Evolutionary conservation across 2,329 filamentous ascomycete genomes (phyloP).

Genomic region (Fusarium nodosum): DNA sequence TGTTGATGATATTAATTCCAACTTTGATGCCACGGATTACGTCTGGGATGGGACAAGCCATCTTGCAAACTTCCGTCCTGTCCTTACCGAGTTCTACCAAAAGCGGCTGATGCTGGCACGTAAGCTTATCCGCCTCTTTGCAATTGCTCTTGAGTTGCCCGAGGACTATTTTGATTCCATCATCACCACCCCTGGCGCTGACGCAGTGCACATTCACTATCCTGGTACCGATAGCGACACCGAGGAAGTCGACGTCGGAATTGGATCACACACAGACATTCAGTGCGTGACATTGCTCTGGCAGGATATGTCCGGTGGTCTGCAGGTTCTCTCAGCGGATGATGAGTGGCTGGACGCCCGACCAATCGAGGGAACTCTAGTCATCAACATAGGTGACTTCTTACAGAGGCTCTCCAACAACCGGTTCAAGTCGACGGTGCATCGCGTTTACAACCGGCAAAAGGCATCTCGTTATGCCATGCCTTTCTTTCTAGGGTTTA

Average conservation of each 20-base stretch:
- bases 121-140: conserved; percentile 13
- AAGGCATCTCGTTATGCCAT: conserved; percentile 18
- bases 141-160: conserved; percentile 9
- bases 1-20: conserved; percentile 10
- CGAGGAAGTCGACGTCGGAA: conserved; percentile 5
- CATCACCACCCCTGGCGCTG: conserved; percentile 12
- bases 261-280: conserved; percentile 17
- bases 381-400: conserved; percentile 23
- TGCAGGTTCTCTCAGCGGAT: conserved; percentile 18
- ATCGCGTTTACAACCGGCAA: conserved; percentile 18
- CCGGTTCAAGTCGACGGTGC: conserved; percentile 19
- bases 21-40: conserved; percentile 14
- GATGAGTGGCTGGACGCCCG: conserved; percentile 25
- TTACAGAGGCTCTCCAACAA: conserved; percentile 5
- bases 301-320: conserved; percentile 21
- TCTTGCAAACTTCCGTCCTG: not conserved
- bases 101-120: conserved; percentile 6
- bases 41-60: conserved; percentile 16
- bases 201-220: conserved; percentile 25
- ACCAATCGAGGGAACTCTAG: conserved; percentile 1
- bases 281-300: conserved; percentile 25
- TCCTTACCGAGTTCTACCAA: conserved; percentile 13
- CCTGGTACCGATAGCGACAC: not conserved
- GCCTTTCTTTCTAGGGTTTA: conserved; percentile 10
- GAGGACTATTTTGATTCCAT: conserved; percentile 19